Evolutionary conservation across 106 monocot genomes (phyloP), one percentile per base, ranked within the genome.

Genomic region (Dendrobium chrysotoxum): DNA sequence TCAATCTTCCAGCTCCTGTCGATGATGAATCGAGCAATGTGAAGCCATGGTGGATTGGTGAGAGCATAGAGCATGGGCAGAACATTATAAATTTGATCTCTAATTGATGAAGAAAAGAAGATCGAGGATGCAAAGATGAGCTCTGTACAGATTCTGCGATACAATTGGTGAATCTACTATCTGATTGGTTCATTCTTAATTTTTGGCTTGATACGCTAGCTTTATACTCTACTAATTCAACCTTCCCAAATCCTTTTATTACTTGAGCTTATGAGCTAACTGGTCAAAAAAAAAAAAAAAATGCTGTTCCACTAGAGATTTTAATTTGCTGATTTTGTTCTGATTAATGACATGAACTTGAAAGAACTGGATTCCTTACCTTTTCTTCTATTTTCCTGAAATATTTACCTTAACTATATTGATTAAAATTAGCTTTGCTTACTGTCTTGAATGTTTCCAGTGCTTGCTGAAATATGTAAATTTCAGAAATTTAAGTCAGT

Each of bases 1-100:
- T 87, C 78, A 87, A 84, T 40, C 40, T 79, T 42, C 76, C 87
- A 25, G 75, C 79, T 78, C 66, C 78, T 12, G 35, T 75, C 17
- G 82, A 82, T 5, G 82, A 79, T 18, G 84, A 82, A 76, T 79
- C 79, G 7, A 82, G 79, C 53, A 75, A 72, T 54, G 76, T 40
- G 58, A 80, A 57, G 55, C 64, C 65, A 30, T 53, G 38, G 81
- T 57, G 79, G 71, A 68, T 10, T 38, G 41, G 81, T 26, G 70
- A 80, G 15, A 40, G 50, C 64, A 38, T 7, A 31, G 35, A 67
- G 46, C 66, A 67, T 66, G 74, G 45, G 44, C 45, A 55, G 39
- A 28, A 44, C 1, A 23, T 64, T 13, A 66, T 79, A n/a, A 68
- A 50, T 35, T 50, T 30, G 20, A 80, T 70, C 31, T 35, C 70